A percentile compares a stretch with the other conserved stretches of the same genome.
Conservation (phyloP, 208 protist genomes). For the Balamuthia mandrillaris region DNA sequence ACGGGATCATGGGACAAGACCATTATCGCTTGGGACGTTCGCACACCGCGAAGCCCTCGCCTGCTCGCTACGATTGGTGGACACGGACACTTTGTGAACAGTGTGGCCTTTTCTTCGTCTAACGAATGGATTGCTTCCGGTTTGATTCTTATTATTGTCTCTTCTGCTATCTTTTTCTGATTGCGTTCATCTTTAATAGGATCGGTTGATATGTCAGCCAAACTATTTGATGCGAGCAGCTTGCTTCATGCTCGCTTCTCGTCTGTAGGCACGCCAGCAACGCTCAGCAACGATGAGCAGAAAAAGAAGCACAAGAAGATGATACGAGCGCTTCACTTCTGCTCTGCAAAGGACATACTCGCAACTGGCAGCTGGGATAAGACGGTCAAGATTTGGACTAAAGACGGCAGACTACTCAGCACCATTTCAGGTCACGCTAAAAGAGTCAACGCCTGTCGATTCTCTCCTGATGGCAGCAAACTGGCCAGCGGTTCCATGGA, state of each 20-base stretch:
- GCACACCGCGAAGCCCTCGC: constrained; percentile 24
- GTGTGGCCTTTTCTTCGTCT: constrained; percentile 33
- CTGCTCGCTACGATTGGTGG: constrained; percentile 36
- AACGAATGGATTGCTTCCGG: not conserved
- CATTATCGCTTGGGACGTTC: constrained; percentile 54
- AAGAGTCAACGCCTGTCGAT: constrained; percentile 38
- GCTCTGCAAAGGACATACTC: no score
- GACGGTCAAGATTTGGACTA: constrained; percentile 40
- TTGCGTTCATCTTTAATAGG: no score
- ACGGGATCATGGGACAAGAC: constrained; percentile 36
- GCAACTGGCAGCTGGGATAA: not conserved
- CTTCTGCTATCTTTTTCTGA: no score
- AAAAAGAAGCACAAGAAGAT: no score
- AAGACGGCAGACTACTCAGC: constrained; percentile 1
- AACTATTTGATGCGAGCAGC: no score
- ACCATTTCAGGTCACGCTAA: constrained; percentile 41
- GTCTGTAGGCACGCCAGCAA: no score
- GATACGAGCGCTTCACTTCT: no score
- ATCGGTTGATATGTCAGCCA: no score
- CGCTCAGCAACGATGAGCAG: no score
- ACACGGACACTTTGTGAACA: constrained; percentile 38
- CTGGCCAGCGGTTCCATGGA: constrained; percentile 49
- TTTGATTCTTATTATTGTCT: no score
- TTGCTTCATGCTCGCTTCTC: no score
- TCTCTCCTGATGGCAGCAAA: constrained; percentile 46